Conservation (phyloP, 2,329 filamentous ascomycete species). For the Talaromyces marneffei region DNA sequence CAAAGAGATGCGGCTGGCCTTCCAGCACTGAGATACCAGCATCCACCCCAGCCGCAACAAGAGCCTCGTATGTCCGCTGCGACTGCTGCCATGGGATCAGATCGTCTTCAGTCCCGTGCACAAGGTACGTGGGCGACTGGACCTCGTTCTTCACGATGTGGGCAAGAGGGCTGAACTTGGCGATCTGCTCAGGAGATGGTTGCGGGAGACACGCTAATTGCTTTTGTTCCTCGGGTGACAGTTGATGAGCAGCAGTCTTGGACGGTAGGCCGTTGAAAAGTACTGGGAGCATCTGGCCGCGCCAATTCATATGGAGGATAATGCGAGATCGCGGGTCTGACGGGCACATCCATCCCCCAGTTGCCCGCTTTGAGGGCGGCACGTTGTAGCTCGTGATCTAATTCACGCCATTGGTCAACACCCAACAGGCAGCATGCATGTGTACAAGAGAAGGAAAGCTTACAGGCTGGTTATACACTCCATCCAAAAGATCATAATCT, state of each 20-base stretch:
- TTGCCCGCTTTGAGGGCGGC: conserved; percentile 6
- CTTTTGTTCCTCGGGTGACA: neutral
- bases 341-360: conserved; percentile 18
- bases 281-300: conserved; percentile 28
- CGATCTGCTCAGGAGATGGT: neutral
- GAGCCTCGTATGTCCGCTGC: neutral
- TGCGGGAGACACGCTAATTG: neutral
- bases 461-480: conserved; percentile 4
- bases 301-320: conserved; percentile 41
- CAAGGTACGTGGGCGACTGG: conserved; percentile 19
- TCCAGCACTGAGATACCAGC: neutral
- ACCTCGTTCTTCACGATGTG: conserved; percentile 17
- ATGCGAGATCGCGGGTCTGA: conserved; percentile 35
- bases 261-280: neutral
- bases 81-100: conserved; percentile 14
- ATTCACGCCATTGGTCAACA: neutral
- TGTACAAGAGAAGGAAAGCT: neutral
- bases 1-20: neutral
- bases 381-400: conserved; percentile 20
- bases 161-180: conserved; percentile 18
- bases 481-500: neutral
- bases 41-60: neutral
- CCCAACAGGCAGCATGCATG: neutral
- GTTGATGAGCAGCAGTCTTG: neutral
- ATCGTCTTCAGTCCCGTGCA: conserved; percentile 21